Conservation (phyloP, 148 eudicot genomes). For the Chenopodium suecicum region DNA sequence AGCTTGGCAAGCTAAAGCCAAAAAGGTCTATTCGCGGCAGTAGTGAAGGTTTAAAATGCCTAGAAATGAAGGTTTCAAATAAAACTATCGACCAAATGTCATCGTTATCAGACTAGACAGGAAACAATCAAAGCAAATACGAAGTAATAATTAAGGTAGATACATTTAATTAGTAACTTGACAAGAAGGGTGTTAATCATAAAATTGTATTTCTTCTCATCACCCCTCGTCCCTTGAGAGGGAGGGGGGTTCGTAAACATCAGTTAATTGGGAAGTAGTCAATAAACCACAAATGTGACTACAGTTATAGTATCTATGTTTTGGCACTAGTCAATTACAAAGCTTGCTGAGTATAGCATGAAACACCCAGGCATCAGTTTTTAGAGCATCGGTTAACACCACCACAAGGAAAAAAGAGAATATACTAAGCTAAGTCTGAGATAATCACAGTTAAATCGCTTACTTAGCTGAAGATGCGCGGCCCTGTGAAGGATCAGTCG, state of each 20-base stretch:
- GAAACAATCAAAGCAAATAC: neutral
- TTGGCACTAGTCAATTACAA: neutral
- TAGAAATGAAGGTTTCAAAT: no score
- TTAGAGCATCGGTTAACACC: neutral
- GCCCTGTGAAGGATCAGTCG: constrained; percentile 40
- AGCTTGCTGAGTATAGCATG: neutral
- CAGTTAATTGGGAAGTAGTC: neutral
- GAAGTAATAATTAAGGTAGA: neutral
- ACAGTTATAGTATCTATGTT: neutral
- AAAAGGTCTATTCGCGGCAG: neutral
- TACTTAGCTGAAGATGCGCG: constrained; percentile 18
- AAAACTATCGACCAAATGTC: neutral
- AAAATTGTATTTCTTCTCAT: neutral
- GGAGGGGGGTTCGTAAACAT: neutral
- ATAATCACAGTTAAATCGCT: neutral
- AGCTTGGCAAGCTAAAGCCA: neutral
- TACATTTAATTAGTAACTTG: neutral
- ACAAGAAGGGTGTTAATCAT: neutral
- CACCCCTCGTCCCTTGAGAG: neutral
- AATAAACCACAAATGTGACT: neutral
- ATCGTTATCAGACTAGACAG: neutral
- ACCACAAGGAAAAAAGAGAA: neutral
- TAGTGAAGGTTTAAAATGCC: no score
- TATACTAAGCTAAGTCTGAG: neutral
- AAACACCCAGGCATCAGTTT: neutral